Percentiles rank a stretch among this genome's conserved stretches.
Evolutionary conservation across 345 rosid genomes (phyloP).

Genomic region (Viola odorata): DNA sequence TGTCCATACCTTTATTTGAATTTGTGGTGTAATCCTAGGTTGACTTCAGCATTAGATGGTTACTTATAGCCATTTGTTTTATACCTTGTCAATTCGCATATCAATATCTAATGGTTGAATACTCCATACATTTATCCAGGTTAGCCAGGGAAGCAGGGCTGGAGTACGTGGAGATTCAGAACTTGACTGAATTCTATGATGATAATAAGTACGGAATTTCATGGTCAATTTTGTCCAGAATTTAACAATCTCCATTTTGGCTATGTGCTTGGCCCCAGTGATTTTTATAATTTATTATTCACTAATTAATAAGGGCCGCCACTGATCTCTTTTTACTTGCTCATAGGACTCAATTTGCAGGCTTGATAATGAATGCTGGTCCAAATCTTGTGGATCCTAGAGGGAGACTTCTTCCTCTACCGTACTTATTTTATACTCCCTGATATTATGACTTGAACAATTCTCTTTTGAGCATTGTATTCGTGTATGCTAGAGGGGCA

Average conservation of each 20-base stretch:
- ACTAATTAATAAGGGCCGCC: neutral
- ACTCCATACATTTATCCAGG: conserved; percentile 27
- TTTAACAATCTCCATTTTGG: neutral
- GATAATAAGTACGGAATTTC: conserved; percentile 59
- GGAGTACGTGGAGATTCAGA: conserved; percentile 94
- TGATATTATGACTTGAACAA: conserved; percentile 2
- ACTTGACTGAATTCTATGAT: conserved; percentile 82
- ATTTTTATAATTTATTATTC: too few relatives aligned
- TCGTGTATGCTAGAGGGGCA: conserved; percentile 2
- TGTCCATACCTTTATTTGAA: too few relatives aligned
- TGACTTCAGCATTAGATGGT: too few relatives aligned
- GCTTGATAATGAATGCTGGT: conserved; percentile 66
- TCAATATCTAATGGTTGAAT: neutral
- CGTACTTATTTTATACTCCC: conserved; percentile 13
- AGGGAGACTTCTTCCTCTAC: conserved; percentile 85
- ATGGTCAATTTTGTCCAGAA: too few relatives aligned
- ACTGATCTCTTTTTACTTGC: neutral
- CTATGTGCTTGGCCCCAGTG: neutral
- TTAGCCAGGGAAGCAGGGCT: conserved; percentile 96
- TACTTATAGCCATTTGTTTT: neutral
- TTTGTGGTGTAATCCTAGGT: too few relatives aligned
- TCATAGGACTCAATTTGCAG: conserved; percentile 59
- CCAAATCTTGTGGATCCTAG: conserved; percentile 73
- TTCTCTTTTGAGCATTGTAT: neutral
- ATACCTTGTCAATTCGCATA: neutral